Conservation (phyloP, 805 yeast species). For the Barnettozyma sucrosica region DNA sequence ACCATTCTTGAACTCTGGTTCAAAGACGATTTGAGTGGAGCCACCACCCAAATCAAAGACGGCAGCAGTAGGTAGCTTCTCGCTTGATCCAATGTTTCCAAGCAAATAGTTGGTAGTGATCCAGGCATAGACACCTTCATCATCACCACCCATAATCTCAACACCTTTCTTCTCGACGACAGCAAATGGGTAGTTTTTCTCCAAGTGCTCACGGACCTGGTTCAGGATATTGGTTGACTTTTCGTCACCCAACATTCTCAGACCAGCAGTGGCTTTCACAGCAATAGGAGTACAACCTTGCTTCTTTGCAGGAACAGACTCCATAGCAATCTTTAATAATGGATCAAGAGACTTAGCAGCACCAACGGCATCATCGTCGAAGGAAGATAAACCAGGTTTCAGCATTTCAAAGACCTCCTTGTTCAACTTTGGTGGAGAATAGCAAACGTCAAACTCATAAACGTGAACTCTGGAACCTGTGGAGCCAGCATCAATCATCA, state of each 20-base stretch:
- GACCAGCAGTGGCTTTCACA: slow-evolving; percentile 97
- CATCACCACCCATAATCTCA: slow-evolving; percentile 90
- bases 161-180: slow-evolving; percentile 84
- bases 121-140: slow-evolving; percentile 99
- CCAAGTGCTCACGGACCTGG: slow-evolving; percentile 73
- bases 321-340: slow-evolving; percentile 67
- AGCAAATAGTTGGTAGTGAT: slow-evolving; percentile 89
- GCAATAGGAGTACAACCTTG: slow-evolving; percentile 89
- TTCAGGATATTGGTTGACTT: slow-evolving; percentile 65
- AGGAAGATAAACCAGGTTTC: slow-evolving; percentile 88
- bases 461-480: slow-evolving; percentile 95
- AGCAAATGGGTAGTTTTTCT: slow-evolving; percentile 82
- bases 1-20: slow-evolving; percentile 64
- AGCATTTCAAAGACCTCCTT: slow-evolving; percentile 82
- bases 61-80: slow-evolving; percentile 83
- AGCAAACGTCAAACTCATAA: slow-evolving; percentile 84
- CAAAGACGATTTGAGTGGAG: slow-evolving; percentile 96
- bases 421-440: slow-evolving; percentile 73
- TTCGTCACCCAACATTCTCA: slow-evolving; percentile 75
- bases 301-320: slow-evolving; percentile 65
- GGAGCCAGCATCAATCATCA: slow-evolving; percentile 98
- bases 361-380: slow-evolving; percentile 68
- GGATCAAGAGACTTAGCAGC: slow-evolving; percentile 92
- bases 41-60: slow-evolving; percentile 98
- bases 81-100: slow-evolving; percentile 82